Percentiles rank a stretch among this genome's conserved stretches.
Conservation (phyloP, 2,329 filamentous ascomycete genomes). For the Penicillium sp. region DNA sequence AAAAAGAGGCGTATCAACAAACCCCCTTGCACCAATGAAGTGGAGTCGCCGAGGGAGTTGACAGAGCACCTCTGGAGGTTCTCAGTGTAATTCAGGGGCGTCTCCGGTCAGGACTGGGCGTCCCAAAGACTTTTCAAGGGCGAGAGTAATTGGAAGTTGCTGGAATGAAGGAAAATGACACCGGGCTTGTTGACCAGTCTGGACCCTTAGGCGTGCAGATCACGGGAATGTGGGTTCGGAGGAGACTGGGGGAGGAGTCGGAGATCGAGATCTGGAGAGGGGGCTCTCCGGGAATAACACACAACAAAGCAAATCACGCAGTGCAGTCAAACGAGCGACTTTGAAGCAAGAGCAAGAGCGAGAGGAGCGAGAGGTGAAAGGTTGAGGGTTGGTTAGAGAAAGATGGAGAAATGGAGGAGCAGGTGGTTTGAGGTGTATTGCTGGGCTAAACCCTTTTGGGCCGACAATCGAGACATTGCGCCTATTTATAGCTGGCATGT, state of each 20-base stretch:
- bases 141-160: slow-evolving; percentile 8
- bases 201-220: slow-evolving; percentile 23
- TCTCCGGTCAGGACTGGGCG: not conserved
- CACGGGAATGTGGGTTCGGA: slow-evolving; percentile 14
- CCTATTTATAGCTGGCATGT: slow-evolving; percentile 25
- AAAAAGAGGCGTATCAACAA: slow-evolving; percentile 18
- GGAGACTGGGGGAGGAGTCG: not conserved
- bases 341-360: slow-evolving; percentile 1
- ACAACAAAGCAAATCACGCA: not conserved
- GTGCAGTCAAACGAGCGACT: slow-evolving; percentile 17
- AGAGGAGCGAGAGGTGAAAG: slow-evolving; percentile 8
- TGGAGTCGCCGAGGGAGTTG: slow-evolving; percentile 6
- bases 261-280: not conserved
- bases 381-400: not conserved
- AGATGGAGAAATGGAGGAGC: not conserved
- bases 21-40: slow-evolving; percentile 20
- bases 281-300: not conserved
- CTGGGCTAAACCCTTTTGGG: slow-evolving; percentile 23
- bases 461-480: slow-evolving; percentile 22
- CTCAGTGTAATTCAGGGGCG: not conserved
- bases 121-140: not conserved
- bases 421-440: slow-evolving; percentile 22
- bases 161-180: slow-evolving; percentile 16
- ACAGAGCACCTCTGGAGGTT: not conserved
- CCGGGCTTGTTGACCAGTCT: slow-evolving; percentile 12